phyloP scores from a whole-genome alignment of 2,329 filamentous ascomycete genomes.

The Trichophyton simii region DNA sequence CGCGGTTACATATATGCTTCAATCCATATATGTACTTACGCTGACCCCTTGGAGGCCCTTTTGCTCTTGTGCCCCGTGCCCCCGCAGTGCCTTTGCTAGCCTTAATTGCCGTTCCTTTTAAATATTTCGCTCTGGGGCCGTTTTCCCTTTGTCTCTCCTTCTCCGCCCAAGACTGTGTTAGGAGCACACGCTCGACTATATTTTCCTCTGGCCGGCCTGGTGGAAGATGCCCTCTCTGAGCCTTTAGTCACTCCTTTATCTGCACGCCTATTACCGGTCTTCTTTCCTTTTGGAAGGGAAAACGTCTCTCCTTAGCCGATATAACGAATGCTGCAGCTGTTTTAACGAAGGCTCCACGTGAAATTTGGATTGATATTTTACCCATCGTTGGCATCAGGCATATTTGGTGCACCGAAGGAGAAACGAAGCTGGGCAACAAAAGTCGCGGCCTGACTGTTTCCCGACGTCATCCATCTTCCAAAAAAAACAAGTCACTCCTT shows the following conservation, averaged over 20 bases:
- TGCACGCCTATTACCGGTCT: background rate
- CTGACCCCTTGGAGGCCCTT: background rate
- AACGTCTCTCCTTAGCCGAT: background rate
- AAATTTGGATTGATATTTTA: background rate
- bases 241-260: constrained; percentile 3
- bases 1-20: background rate
- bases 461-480: background rate
- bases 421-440: background rate
- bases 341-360: background rate
- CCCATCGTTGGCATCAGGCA: background rate
- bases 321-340: background rate
- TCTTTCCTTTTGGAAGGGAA: background rate
- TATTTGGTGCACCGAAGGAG: background rate
- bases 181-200: background rate
- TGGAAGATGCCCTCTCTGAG: background rate
- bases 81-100: background rate
- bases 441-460: background rate
- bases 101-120: background rate
- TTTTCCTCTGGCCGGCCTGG: constrained; percentile 1
- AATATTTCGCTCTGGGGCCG: background rate
- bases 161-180: background rate
- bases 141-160: background rate
- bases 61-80: background rate
- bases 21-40: no score
- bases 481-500: background rate